These are phyloP conservation scores for Fusarium sp. DNA, from an alignment of 2,329 filamentous ascomycete species.

Conservation along the genomic window DNA sequence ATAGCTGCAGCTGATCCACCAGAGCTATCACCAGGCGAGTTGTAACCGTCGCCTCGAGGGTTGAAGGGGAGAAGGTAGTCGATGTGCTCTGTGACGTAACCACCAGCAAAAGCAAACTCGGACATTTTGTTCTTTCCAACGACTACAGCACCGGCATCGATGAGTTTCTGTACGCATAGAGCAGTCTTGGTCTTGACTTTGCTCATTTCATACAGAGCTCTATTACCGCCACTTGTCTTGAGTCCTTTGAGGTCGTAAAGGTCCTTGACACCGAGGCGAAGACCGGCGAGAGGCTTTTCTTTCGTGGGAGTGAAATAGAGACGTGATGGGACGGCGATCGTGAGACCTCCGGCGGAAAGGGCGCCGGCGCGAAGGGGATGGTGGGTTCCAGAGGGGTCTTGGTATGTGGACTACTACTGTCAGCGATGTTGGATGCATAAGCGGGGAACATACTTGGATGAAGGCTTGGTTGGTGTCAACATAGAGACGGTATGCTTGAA, in stretches of 20 bases:
- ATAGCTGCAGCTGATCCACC: constrained; percentile 51
- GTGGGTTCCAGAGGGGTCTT: constrained; percentile 10
- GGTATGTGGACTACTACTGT: constrained; percentile 6
- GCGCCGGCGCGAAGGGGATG: constrained; percentile 14
- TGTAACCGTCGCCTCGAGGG: constrained; percentile 58
- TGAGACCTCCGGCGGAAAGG: constrained; percentile 6
- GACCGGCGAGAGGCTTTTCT: background rate
- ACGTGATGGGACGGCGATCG: constrained; percentile 12
- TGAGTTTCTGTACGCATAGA: background rate
- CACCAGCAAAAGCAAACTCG: constrained; percentile 16
- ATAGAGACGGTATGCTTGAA: constrained; percentile 2
- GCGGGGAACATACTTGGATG: background rate
- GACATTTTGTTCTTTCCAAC: constrained; percentile 27
- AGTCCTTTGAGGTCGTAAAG: constrained; percentile 14
- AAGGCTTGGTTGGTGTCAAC: constrained; percentile 15
- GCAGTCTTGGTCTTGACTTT: background rate
- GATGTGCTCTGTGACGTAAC: constrained; percentile 22
- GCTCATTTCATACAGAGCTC: constrained; percentile 12
- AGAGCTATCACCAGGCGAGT: constrained; percentile 57
- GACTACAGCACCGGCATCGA: constrained; percentile 17
- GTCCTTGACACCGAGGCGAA: constrained; percentile 20
- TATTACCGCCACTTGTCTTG: constrained; percentile 16
- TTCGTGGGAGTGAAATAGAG: background rate
- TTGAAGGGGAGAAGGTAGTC: constrained; percentile 55
- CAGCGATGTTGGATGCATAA: background rate